Base-by-base conservation (phyloP, 148 eudicot species). In the Talinum fruticosum region DNA sequence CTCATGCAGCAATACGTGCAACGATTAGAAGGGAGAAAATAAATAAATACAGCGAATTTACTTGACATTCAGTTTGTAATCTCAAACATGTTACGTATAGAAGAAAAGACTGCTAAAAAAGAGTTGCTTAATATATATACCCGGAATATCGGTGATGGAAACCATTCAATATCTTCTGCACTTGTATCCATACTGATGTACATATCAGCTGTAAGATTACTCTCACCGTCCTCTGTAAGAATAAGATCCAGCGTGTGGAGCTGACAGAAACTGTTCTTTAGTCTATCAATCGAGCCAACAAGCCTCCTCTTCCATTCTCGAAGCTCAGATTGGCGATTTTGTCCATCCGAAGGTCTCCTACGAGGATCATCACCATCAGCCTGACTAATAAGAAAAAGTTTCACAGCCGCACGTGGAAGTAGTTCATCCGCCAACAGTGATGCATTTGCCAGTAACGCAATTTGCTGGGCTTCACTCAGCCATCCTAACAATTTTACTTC, bases 401-500 rank as follows among this genome's bases (percentile, higher is more conserved):
- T 91, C 89, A 91, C 80, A 79, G 99, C 94, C 71, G 97, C 97
- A 79, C 93, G 97, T 70, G 99, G 97, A 83, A 96, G 90, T 71
- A 96, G 85, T 61, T 96, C 99, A 81, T 96, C 97, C 0, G 99
- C 97, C 67, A 93, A 84, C 61, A 95, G 66, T 49, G 92, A 93
- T 82, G 97, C 99, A 88, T 96, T 93, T 80, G 99, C 97, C 72
- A 93, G 90, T 83, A 93, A 87, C n/a, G 99, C 97, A 70, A 94
- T 86, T 84, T 96, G 99, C 80, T 96, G 99, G 71, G 88, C 87
- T 83, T 96, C 99, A 49, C 87, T 92, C 97, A 75, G 97, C 97
- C 85, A 96, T 88, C 70, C 90, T 86, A 68, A 93, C 94, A 84
- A 93, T 88, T 87, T 93, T 96, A 84, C 85, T 93, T 83, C 85